Percentiles rank a stretch among this genome's conserved stretches.
Evolutionary conservation across 208 protist genomes (phyloP).

Genomic region (Leishmania braziliensis): DNA sequence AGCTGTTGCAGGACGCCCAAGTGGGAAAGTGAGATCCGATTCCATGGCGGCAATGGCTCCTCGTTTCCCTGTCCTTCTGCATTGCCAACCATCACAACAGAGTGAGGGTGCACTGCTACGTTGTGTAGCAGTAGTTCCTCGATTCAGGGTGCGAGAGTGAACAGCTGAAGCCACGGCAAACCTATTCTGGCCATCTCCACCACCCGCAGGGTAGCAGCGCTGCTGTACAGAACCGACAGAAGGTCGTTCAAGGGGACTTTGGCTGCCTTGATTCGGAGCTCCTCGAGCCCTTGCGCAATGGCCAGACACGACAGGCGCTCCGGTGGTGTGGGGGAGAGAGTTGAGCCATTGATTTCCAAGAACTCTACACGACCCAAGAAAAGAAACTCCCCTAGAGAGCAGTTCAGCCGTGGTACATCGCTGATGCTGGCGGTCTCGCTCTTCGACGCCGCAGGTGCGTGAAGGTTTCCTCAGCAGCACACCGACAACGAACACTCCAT

Average conservation of each 20-base stretch:
- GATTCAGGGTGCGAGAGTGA: conserved; percentile 21
- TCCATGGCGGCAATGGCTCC: conserved; percentile 3
- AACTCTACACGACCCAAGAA: conserved; percentile 25
- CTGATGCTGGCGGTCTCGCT: conserved; percentile 5
- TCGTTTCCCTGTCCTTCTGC: background rate
- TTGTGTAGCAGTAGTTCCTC: conserved; percentile 29
- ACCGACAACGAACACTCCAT: conserved; percentile 16
- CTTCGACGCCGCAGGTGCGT: conserved; percentile 13
- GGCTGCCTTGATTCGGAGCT: conserved; percentile 21
- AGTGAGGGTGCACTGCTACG: conserved; percentile 23
- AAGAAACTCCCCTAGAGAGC: conserved; percentile 30
- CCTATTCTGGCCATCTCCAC: conserved; percentile 23
- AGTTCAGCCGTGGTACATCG: conserved; percentile 11
- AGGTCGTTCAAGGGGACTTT: conserved; percentile 28
- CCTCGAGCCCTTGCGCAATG: conserved; percentile 8
- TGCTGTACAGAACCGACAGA: conserved; percentile 26
- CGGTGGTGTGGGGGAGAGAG: conserved; percentile 11
- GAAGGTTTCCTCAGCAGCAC: conserved; percentile 19
- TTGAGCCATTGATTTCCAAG: conserved; percentile 21
- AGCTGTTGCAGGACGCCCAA: conserved; percentile 13
- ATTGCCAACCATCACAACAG: conserved; percentile 7
- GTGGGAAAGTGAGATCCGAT: conserved; percentile 21
- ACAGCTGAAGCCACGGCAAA: conserved; percentile 30
- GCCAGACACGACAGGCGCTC: conserved; percentile 23
- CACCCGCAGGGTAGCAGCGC: conserved; percentile 16